phyloP scores from a whole-genome alignment of 2,329 filamentous ascomycete species.

The Truncatella angustata region DNA sequence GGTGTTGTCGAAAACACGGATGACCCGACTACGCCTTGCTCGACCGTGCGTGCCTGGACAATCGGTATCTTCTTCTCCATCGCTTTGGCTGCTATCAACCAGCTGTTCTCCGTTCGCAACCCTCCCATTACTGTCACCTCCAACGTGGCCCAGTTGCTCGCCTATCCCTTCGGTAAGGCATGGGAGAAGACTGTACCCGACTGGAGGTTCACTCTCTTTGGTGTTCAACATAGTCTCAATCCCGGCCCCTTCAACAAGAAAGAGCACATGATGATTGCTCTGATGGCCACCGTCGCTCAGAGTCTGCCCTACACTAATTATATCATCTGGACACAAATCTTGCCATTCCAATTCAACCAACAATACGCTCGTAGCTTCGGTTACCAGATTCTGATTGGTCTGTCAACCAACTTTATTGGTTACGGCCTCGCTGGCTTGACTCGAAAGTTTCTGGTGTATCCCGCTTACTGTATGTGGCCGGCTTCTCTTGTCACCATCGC shows the following conservation, averaged over 20 bases:
- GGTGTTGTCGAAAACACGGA: conserved; percentile 42
- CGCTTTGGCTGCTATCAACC: conserved; percentile 31
- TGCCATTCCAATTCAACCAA: conserved; percentile 48
- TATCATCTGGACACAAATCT: conserved; percentile 46
- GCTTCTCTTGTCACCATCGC: conserved; percentile 41
- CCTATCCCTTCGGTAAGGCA: conserved; percentile 34
- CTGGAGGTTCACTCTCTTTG: conserved; percentile 33
- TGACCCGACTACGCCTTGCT: conserved; percentile 35
- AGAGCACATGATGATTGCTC: conserved; percentile 55
- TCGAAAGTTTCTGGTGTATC: conserved; percentile 23
- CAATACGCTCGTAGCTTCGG: conserved; percentile 40
- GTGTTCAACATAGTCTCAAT: conserved; percentile 48
- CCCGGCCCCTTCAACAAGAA: conserved; percentile 57
- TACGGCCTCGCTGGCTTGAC: conserved; percentile 48
- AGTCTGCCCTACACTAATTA: conserved; percentile 44
- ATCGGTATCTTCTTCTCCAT: conserved; percentile 35
- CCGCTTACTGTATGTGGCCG: conserved; percentile 39
- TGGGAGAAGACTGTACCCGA: conserved; percentile 35
- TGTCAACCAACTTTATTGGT: conserved; percentile 52
- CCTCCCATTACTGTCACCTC: conserved; percentile 38
- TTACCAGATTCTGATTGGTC: conserved; percentile 47
- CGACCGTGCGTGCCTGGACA: conserved; percentile 39
- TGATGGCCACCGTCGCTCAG: conserved; percentile 59
- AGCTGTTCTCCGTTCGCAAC: conserved; percentile 40
- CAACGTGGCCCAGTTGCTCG: conserved; percentile 38